phyloP scores from a whole-genome alignment of 192 early-diverging fungal species.

The Lobosporangium transversale region DNA sequence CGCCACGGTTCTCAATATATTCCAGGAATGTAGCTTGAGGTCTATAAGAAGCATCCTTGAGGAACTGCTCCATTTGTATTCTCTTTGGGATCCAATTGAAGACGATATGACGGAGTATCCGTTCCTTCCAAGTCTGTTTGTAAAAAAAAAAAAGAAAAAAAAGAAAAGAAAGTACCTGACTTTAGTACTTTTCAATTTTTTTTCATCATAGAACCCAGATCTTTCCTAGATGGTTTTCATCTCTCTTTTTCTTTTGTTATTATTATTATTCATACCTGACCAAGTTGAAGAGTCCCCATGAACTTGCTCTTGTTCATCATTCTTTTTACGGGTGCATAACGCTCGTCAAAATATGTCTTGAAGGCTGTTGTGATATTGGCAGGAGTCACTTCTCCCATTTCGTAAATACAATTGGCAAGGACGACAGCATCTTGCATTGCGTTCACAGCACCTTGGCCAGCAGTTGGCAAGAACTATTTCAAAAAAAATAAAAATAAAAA shows the following conservation, averaged over 20 bases:
- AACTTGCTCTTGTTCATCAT: constrained; percentile 6
- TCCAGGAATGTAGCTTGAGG: constrained; percentile 11
- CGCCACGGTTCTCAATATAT: neutral
- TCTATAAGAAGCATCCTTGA: constrained; percentile 9
- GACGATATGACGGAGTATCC: constrained; percentile 2
- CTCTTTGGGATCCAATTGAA: constrained; percentile 20
- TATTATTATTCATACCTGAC: too few relatives aligned
- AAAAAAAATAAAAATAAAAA: too few relatives aligned
- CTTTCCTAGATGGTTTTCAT: too few relatives aligned
- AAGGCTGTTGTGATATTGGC: constrained; percentile 8
- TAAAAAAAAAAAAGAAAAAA: too few relatives aligned
- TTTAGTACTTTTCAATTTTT: too few relatives aligned
- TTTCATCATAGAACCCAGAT: too few relatives aligned
- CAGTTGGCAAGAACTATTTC: constrained; percentile 12
- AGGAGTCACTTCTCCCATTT: neutral
- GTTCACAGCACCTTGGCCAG: constrained; percentile 12
- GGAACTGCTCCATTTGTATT: constrained; percentile 8
- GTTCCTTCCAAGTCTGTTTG: constrained; percentile 11
- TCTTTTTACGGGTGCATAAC: neutral
- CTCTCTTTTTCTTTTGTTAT: too few relatives aligned
- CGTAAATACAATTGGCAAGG: constrained; percentile 21
- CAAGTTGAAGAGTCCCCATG: constrained; percentile 8
- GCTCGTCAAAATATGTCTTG: constrained; percentile 4
- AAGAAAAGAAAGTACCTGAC: too few relatives aligned
- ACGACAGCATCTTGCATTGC: constrained; percentile 17